Percentiles rank a stretch among this genome's conserved stretches.
These are phyloP conservation scores for Curvularia sp. DNA, from an alignment of 2,329 filamentous ascomycete species.

Conservation along the genomic window DNA sequence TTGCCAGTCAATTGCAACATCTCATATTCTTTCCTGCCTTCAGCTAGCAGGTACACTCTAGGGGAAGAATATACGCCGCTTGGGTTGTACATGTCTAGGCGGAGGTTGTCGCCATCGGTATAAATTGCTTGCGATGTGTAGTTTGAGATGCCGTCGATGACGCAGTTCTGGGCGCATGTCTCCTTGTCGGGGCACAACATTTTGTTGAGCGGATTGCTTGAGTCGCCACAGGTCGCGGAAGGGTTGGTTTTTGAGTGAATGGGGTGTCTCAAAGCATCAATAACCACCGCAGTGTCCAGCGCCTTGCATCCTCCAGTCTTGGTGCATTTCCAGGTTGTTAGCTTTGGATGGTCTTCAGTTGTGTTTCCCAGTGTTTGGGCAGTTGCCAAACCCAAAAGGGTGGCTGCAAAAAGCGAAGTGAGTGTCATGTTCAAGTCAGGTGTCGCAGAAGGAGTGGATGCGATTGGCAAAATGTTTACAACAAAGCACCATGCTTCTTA, in stretches of 20 bases:
- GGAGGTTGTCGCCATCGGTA: conserved; percentile 58
- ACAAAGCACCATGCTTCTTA: background rate
- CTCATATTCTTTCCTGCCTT: conserved; percentile 66
- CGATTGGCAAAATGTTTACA: background rate
- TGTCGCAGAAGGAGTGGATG: background rate
- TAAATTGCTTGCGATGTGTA: conserved; percentile 63
- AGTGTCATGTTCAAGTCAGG: background rate
- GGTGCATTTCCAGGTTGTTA: conserved; percentile 63
- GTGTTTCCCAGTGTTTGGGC: conserved; percentile 43
- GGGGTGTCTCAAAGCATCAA: conserved; percentile 58
- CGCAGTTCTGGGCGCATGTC: conserved; percentile 63
- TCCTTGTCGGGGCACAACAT: conserved; percentile 58
- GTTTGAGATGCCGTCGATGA: conserved; percentile 62
- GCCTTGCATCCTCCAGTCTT: conserved; percentile 58
- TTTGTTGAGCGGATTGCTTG: conserved; percentile 48
- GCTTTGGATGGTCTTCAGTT: conserved; percentile 59
- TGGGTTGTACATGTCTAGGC: conserved; percentile 53
- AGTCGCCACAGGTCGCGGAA: conserved; percentile 42
- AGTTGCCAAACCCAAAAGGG: conserved; percentile 36
- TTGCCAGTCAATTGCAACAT: conserved; percentile 70
- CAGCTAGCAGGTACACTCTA: conserved; percentile 69
- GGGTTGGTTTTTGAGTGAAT: conserved; percentile 52
- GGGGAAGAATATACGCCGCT: conserved; percentile 53
- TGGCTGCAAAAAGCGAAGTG: conserved; percentile 29
- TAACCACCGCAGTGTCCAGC: conserved; percentile 59